Evolutionary conservation across 768 basidiomycete genomes (phyloP), one percentile per base, ranked within the genome.

Genomic region (Calocera cornea): DNA sequence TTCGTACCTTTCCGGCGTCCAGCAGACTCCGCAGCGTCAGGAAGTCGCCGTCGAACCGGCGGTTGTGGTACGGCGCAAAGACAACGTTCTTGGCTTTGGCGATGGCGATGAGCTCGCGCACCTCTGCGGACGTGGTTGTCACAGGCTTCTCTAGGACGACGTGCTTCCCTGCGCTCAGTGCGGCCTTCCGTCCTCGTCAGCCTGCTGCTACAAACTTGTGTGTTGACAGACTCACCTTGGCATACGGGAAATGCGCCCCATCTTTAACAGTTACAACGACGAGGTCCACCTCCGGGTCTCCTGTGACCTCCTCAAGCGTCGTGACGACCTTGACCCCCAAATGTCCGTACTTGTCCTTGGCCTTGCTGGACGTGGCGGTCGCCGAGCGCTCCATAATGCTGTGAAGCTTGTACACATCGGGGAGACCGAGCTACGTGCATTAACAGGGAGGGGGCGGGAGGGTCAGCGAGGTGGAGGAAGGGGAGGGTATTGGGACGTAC

Each of bases 61-160:
- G 34, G 64, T 71, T 71, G 27, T 71, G 71, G 64, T 67, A 71
- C 7, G 68, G 66, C 0, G 71, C 69, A 16, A 71, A 60, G 22
- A 70, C 64, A 36, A 68, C n/a, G 5, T 64, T 29, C 31, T 70
- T 68, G 1, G 19, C 11, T 27, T 68, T 65, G 34, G 69, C 71
- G 34, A 71, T 54, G 24, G 41, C 38, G 31, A 69, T 68, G 49
- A 71, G 67, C 40, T 71, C 69, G 22, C 66, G 47, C 1, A 67
- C 64, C 44, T 71, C 67, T 16, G 69, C 69, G 19, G 63, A 38
- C 10, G 71, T 70, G 5, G 71, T 64, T 1, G 60, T 64, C 44
- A 69, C 40, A 16, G 71, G 71, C 71, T 71, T 71, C 66, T 71
- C 71, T 38, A 71, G 65, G 41, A 71, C 69, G 54, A 69, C 54